A percentile compares a stretch with the other conserved stretches of the same genome.
Evolutionary conservation across 2,329 filamentous ascomycete genomes (phyloP).

Genomic region (Aspergillus hortae): DNA sequence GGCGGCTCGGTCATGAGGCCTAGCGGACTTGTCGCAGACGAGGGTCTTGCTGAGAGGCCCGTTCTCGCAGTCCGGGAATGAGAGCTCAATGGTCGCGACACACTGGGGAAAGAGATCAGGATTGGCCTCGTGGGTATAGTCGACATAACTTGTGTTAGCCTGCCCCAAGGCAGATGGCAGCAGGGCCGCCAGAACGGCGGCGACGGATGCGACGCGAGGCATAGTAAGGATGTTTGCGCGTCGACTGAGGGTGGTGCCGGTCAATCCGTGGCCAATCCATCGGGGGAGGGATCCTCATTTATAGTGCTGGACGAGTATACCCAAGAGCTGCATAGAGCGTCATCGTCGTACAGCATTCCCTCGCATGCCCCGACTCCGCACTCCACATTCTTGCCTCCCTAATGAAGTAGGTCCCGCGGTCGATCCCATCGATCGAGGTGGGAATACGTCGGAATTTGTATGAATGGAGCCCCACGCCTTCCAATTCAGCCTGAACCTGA

Average conservation of each 20-base stretch:
- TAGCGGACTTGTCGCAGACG: constrained; percentile 49
- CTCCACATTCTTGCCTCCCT: constrained; percentile 7
- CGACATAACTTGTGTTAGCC: constrained; percentile 23
- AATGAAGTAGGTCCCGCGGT: constrained; percentile 18
- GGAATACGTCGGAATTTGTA: constrained; percentile 7
- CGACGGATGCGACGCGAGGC: constrained; percentile 12
- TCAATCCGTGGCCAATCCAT: neutral
- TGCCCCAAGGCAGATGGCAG: constrained; percentile 21
- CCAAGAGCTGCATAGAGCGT: neutral
- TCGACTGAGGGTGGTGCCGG: neutral
- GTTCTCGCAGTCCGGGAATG: constrained; percentile 51
- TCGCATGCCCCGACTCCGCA: constrained; percentile 5
- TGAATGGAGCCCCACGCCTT: neutral
- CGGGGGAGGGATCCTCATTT: constrained; percentile 1
- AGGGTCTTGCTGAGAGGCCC: constrained; percentile 49
- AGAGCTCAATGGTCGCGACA: constrained; percentile 16
- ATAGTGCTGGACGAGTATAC: neutral
- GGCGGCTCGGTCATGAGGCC: constrained; percentile 39
- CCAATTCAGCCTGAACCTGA: constrained; percentile 6
- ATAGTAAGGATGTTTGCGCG: constrained; percentile 9
- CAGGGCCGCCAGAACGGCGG: constrained; percentile 20
- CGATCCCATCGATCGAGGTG: constrained; percentile 16
- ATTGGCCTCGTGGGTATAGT: constrained; percentile 25
- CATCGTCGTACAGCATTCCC: constrained; percentile 2
- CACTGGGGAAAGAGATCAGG: constrained; percentile 22